Evolutionary conservation across 495 filamentous ascomycete species (phyloP), one percentile per base, ranked within the genome.

Genomic region (Trichoderma asperelloides): DNA sequence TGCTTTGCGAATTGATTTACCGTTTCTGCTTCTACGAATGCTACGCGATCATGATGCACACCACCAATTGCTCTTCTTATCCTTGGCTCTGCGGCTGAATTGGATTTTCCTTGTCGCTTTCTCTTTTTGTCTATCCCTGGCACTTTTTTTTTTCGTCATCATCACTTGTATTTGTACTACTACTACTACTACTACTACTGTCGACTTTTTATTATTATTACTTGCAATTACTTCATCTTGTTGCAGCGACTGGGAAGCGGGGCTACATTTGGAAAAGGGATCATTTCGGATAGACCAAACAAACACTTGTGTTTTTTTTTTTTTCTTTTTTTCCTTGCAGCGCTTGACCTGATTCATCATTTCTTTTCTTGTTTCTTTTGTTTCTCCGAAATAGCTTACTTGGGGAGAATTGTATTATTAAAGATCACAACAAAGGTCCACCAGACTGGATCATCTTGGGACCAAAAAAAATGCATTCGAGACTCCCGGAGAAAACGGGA

Each of bases 11-110:
- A 51, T 8, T 37, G 33, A 37, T 37, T 51, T n/a, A 23, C 47
- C 47, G 47, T 51, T 51, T 23, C 21, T 51, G 47, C 47, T 23
- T 23, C n/a, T 9, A 51, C 3, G 8, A n/a, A 51, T 51, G 47
- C 47, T 51, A 51, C n/a, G 47, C 47, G 47, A 51, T 51, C 47
- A 51, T 23, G 47, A 51, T 51, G 47, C 8, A 51, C 47, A 51
- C 47, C n/a, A 23, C 47, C 16, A 51, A 3, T 51, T 23, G 3
- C 18, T 25, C 21, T 9, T 23, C 23, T 21, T 51, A 6, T 9
- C 47, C 6, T 0, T 15, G 13, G 41, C 41, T 6, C 4, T 18
- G 41, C 18, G 41, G 13, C 12, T 16, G 41, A 15, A 16, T 45
- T 45, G 12, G 4, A 16, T 15, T 45, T 12, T 45, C 16, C 9